Evolutionary conservation across 2,329 filamentous ascomycete genomes (phyloP), one percentile per base, ranked within the genome.

Genomic region (Colletotrichum tanaceti): DNA sequence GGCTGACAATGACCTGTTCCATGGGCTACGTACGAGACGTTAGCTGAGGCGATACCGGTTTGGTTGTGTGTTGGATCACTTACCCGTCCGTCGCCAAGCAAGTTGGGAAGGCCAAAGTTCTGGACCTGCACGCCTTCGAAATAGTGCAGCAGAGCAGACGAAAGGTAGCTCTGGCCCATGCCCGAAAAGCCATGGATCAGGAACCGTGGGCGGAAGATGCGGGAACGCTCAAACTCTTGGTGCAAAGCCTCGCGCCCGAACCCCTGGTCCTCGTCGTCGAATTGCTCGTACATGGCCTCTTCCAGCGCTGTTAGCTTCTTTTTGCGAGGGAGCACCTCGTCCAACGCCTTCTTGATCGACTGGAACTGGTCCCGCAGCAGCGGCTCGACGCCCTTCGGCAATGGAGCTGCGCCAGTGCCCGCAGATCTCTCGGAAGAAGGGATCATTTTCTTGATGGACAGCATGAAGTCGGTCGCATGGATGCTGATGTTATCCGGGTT

Each of bases 71-170:
- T 41, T 14, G 5, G 16, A 24, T 35, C 32, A 81, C 87, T 81
- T 83, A 90, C 90, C 73, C 93, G 88, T 71, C 92, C 90, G 76
- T 99, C 96, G 65, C 91, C 93, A 68, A 97, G 85, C 65, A 99
- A 85, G 18, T 92, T 96, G 0, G 94, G 90, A 65, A 99, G 86
- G 78, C 98, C 97, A 78, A 99, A 97, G 62, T 92, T 94, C 77
- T 98, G 94, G 3, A 99, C 93, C 80, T 98, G 94, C 2, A 98
- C 86, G 32, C 94, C 93, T 79, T 99, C 96, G 63, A 99, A 91
- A 76, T 97, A 90, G 78, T 97, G 93, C 71, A 98, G 83, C 59
- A 98, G 83, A 5, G 95, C 96, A 55, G 91, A 90, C 38, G 93
- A 90, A 46, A 99, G 84, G 74, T 99, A 98, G 57, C 90, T 88